Conservation (phyloP, 202 grass and related monocot species). For the Cymbopogon flexuosus region DNA sequence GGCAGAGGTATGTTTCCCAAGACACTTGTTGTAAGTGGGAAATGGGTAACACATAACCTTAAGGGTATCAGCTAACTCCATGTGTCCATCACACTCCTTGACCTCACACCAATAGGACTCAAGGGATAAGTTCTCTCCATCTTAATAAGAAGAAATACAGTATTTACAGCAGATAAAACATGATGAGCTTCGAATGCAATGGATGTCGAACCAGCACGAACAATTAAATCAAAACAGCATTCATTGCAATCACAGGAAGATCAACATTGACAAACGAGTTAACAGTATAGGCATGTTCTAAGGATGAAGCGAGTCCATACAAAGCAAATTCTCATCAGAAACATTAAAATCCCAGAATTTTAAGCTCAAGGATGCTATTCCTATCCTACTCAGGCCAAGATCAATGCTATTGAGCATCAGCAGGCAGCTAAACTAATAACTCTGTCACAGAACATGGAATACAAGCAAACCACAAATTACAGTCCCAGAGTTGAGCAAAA, state of each 20-base stretch:
- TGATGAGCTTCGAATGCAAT: not conserved
- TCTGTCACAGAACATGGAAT: not conserved
- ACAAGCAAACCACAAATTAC: not conserved
- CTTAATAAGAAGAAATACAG: not conserved
- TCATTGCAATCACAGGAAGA: not conserved
- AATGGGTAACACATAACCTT: too few relatives aligned
- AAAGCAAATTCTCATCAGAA: not conserved
- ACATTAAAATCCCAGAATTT: not conserved
- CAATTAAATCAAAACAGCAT: not conserved
- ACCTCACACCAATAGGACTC: not conserved
- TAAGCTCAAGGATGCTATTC: not conserved
- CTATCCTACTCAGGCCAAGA: not conserved
- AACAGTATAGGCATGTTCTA: not conserved
- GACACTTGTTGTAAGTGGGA: not conserved
- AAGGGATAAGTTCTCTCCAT: not conserved
- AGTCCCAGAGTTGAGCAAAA: not conserved
- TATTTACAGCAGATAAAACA: conserved; percentile 7
- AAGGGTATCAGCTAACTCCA: too few relatives aligned
- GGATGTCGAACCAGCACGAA: not conserved
- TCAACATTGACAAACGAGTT: not conserved
- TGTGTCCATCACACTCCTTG: too few relatives aligned
- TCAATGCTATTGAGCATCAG: not conserved
- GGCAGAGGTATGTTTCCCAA: not conserved
- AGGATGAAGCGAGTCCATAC: not conserved
- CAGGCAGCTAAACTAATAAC: not conserved